Conservation (phyloP, 768 basidiomycete species). For the Nevesoporus exiguus region DNA sequence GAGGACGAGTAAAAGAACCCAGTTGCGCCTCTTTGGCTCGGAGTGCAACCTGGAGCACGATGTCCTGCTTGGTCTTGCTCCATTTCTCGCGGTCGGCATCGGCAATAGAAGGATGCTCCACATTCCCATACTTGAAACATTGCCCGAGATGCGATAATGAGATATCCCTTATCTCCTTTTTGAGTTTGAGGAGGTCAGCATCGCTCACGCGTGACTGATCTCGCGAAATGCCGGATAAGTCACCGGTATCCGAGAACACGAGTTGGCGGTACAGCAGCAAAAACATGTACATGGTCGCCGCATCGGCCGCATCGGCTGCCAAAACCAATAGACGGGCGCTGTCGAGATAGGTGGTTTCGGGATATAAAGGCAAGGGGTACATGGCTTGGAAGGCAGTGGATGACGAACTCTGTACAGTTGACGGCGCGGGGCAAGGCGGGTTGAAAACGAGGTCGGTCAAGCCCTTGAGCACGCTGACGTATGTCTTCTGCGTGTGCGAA, state of each 20-base stretch:
- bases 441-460: constrained; percentile 65
- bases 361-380: constrained; percentile 46
- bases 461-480: constrained; percentile 54
- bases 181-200: constrained; percentile 54
- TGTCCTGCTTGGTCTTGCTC: constrained; percentile 54
- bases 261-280: constrained; percentile 79
- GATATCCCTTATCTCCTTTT: constrained; percentile 74
- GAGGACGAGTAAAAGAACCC: constrained; percentile 23
- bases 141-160: constrained; percentile 54
- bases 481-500: constrained; percentile 43
- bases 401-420: constrained; percentile 28
- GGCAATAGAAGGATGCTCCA: constrained; percentile 22
- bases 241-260: constrained; percentile 45
- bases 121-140: constrained; percentile 44
- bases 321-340: constrained; percentile 62
- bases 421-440: constrained; percentile 41
- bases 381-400: constrained; percentile 31
- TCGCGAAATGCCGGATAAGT: constrained; percentile 27
- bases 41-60: constrained; percentile 73
- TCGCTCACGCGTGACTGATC: constrained; percentile 44
- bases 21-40: constrained; percentile 51
- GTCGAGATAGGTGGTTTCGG: constrained; percentile 83
- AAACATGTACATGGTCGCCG: constrained; percentile 75
- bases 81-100: constrained; percentile 49
- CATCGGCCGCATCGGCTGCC: constrained; percentile 69